A percentile compares a stretch with the other conserved stretches of the same genome.
phyloP scores from a whole-genome alignment of 768 basidiomycete genomes.

The Galerina sulciceps region DNA sequence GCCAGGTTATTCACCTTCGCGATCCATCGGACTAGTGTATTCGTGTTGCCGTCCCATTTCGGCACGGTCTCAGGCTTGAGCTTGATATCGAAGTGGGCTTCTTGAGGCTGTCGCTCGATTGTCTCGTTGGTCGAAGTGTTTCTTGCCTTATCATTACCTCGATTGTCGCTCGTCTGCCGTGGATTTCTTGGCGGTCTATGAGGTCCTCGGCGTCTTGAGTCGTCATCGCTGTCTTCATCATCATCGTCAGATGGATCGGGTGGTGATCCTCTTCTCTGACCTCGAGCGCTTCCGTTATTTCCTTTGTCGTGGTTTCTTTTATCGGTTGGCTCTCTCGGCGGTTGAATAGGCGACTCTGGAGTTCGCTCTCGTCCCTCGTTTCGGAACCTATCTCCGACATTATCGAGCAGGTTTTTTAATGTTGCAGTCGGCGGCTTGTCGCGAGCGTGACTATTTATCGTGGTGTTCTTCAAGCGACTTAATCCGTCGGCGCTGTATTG shows the following conservation, averaged over 20 bases:
- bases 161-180: too few relatives aligned
- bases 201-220: not conserved
- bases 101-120: not conserved
- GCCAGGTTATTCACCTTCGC: constrained; percentile 29
- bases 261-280: too few relatives aligned
- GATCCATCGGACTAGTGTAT: constrained; percentile 32
- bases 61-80: constrained; percentile 33
- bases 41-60: constrained; percentile 34
- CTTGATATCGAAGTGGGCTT: constrained; percentile 34
- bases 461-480: not conserved
- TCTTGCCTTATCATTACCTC: not conserved
- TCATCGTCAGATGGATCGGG: too few relatives aligned
- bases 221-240: not conserved
- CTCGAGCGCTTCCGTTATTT: too few relatives aligned
- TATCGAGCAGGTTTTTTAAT: not conserved
- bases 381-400: not conserved
- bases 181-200: not conserved
- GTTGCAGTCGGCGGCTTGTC: not conserved
- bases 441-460: not conserved
- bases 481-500: not conserved
- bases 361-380: not conserved
- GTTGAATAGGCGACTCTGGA: not conserved
- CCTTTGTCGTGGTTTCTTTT: too few relatives aligned
- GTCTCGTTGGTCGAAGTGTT: not conserved
- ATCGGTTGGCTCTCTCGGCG: too few relatives aligned